Evolutionary conservation across 768 basidiomycete genomes (phyloP).

Genomic region (Hericium alpestre): DNA sequence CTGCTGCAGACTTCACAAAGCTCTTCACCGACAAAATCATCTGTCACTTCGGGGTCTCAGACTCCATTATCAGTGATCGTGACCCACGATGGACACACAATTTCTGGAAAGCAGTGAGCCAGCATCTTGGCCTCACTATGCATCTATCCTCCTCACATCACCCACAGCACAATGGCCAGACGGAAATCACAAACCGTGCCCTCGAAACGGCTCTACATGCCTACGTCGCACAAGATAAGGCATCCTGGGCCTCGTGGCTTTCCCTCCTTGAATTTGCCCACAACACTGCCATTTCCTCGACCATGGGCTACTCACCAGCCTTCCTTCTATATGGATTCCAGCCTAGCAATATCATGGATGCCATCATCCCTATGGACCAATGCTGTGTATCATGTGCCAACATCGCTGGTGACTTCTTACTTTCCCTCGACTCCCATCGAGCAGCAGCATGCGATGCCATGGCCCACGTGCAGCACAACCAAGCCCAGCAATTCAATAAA

Average conservation of each 20-base stretch:
- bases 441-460: slow-evolving; percentile 9
- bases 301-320: slow-evolving; percentile 11
- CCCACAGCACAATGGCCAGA: neutral
- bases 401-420: neutral
- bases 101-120: neutral
- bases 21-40: neutral
- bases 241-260: neutral
- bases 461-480: slow-evolving; percentile 9
- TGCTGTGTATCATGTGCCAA: neutral
- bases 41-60: neutral
- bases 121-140: neutral
- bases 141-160: neutral
- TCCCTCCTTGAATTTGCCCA: neutral
- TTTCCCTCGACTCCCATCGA: neutral
- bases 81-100: slow-evolving; percentile 1
- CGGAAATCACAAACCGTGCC: neutral
- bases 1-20: neutral
- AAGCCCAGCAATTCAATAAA: slow-evolving; percentile 10
- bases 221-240: neutral
- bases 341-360: neutral
- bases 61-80: neutral
- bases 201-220: neutral
- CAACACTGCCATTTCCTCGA: slow-evolving; percentile 10
- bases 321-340: slow-evolving; percentile 14
- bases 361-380: neutral